Conservation (phyloP, 257 asterid genomes). For the Capsicum pubescens region DNA sequence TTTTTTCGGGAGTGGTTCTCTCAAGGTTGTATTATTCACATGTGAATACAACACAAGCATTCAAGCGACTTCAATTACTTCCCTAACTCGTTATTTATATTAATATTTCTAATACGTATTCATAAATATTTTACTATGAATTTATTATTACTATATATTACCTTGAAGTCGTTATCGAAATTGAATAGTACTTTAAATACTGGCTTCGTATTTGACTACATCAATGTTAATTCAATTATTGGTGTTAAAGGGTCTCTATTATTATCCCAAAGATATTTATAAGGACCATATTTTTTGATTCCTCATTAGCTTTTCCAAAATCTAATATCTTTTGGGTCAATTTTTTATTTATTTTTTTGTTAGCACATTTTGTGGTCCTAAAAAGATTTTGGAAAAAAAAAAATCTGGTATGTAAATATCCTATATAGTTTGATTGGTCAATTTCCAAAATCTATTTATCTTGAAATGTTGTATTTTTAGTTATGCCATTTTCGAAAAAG, state of each 20-base stretch:
- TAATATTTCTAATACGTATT: background rate
- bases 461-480: no score
- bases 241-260: background rate
- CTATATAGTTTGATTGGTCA: no score
- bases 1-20: no score
- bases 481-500: no score
- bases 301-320: no score
- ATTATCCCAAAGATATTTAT: no score
- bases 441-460: no score
- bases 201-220: rapidly evolving
- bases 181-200: no score
- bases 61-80: background rate
- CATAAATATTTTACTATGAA: background rate
- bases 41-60: background rate
- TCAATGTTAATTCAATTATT: background rate
- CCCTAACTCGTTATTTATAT: background rate
- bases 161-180: background rate
- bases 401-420: background rate
- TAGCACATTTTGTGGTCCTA: background rate
- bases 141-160: background rate
- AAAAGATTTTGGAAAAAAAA: background rate
- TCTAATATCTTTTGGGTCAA: no score
- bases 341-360: no score
- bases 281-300: no score
- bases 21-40: no score